phyloP scores from a whole-genome alignment of 1,284 basidiomycete species.

The Vanrija pseudolonga region DNA sequence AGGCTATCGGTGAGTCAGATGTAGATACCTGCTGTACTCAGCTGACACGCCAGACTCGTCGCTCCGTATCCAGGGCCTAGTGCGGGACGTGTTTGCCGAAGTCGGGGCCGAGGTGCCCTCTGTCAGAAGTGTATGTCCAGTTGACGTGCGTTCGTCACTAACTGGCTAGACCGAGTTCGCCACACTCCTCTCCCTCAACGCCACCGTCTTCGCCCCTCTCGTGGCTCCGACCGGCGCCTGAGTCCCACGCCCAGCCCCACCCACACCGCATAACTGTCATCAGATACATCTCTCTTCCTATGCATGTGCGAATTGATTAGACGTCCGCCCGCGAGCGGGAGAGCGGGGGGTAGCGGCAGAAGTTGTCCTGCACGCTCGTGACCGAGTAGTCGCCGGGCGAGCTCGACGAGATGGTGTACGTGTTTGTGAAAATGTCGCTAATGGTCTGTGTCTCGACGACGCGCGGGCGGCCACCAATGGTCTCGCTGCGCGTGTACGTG shows the following conservation, averaged over 20 bases:
- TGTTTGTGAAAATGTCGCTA: conserved; percentile 68
- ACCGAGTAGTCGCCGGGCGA: conserved; percentile 71
- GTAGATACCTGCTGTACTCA: neutral
- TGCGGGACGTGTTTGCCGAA: conserved; percentile 8
- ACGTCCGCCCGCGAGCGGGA: neutral
- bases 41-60: no score
- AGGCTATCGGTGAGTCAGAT: neutral
- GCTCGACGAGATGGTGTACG: conserved; percentile 83
- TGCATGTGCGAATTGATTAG: no score
- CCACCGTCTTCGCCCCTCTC: conserved; percentile 13
- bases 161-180: conserved; percentile 10
- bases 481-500: conserved; percentile 71
- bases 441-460: conserved; percentile 78
- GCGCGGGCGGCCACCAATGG: conserved; percentile 47
- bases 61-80: conserved; percentile 3
- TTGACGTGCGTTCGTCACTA: no score
- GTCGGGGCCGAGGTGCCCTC: conserved; percentile 13
- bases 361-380: conserved; percentile 78
- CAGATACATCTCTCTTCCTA: no score
- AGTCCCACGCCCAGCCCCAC: no score
- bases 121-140: conserved; percentile 8
- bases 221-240: neutral
- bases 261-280: no score
- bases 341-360: conserved; percentile 72
- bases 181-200: conserved; percentile 9